phyloP scores from a whole-genome alignment of 257 asterid species.

The Salvia splendens region DNA sequence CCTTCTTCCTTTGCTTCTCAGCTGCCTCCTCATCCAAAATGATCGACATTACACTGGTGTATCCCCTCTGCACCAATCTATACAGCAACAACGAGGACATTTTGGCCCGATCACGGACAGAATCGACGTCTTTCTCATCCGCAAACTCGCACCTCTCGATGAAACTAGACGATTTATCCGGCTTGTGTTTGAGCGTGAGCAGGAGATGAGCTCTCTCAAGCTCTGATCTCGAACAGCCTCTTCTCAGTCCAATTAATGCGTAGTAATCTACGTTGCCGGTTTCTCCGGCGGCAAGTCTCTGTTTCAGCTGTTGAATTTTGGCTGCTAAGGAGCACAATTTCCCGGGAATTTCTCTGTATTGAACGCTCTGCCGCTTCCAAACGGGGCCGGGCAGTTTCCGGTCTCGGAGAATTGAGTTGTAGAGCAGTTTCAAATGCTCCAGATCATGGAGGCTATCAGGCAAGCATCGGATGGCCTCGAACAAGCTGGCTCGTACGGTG shows the following conservation, averaged over 20 bases:
- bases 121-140: slow-evolving; percentile 68
- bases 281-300: slow-evolving; percentile 83
- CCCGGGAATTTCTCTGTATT: slow-evolving; percentile 90
- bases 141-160: slow-evolving; percentile 83
- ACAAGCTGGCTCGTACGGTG: slow-evolving; percentile 65
- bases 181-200: slow-evolving; percentile 77
- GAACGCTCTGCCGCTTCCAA: slow-evolving; percentile 83
- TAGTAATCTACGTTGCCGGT: slow-evolving; percentile 77
- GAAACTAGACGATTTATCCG: slow-evolving; percentile 72
- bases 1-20: slow-evolving; percentile 70
- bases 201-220: slow-evolving; percentile 84
- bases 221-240: slow-evolving; percentile 87
- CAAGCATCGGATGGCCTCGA: slow-evolving; percentile 70
- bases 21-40: slow-evolving; percentile 71
- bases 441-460: slow-evolving; percentile 93
- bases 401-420: slow-evolving; percentile 77
- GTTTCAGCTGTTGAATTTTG: slow-evolving; percentile 78
- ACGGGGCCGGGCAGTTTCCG: slow-evolving; percentile 75
- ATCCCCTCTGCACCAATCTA: slow-evolving; percentile 91
- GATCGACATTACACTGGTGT: slow-evolving; percentile 54
- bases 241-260: slow-evolving; percentile 72
- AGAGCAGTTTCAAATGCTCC: slow-evolving; percentile 84
- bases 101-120: slow-evolving; percentile 72
- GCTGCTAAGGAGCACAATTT: slow-evolving; percentile 71
- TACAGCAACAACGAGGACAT: slow-evolving; percentile 76